Conservation (phyloP, 805 yeast genomes). For the Nakazawaea holstii region DNA sequence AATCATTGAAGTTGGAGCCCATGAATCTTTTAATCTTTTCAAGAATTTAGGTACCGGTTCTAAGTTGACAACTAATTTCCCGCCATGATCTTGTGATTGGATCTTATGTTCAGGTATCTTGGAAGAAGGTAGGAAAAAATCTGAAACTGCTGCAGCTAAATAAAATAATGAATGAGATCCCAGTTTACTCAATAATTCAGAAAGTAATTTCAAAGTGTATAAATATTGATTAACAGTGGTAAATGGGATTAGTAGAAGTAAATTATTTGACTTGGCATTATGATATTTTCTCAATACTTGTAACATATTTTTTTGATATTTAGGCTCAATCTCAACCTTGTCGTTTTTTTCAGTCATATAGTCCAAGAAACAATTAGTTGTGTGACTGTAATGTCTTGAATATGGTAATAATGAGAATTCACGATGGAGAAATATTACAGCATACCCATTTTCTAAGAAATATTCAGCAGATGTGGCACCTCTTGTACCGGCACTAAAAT, state of each 20-base stretch:
- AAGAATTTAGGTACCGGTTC: slow-evolving; percentile 97
- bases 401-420: slow-evolving; percentile 91
- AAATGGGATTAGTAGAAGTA: slow-evolving; percentile 73
- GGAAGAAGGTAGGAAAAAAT: slow-evolving; percentile 85
- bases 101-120: slow-evolving; percentile 91
- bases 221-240: slow-evolving; percentile 94
- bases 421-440: slow-evolving; percentile 88
- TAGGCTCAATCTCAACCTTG: slow-evolving; percentile 53
- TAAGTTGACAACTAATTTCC: slow-evolving; percentile 75
- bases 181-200: slow-evolving; percentile 49
- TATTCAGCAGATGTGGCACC: slow-evolving; percentile 96
- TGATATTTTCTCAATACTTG: slow-evolving; percentile 51
- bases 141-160: slow-evolving; percentile 97
- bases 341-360: slow-evolving; percentile 57
- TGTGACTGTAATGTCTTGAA: slow-evolving; percentile 83
- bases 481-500: slow-evolving; percentile 95
- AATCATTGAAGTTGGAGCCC: slow-evolving; percentile 96
- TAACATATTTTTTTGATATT: slow-evolving; percentile 58
- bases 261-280: slow-evolving; percentile 41
- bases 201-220: slow-evolving; percentile 70
- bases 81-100: slow-evolving; percentile 69
- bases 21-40: slow-evolving; percentile 77
- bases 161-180: slow-evolving; percentile 68
- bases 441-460: slow-evolving; percentile 78
- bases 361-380: slow-evolving; percentile 81